Evolutionary conservation across 495 filamentous ascomycete species (phyloP), one percentile per base, ranked within the genome.

Genomic region (Penicillium flavigenum): DNA sequence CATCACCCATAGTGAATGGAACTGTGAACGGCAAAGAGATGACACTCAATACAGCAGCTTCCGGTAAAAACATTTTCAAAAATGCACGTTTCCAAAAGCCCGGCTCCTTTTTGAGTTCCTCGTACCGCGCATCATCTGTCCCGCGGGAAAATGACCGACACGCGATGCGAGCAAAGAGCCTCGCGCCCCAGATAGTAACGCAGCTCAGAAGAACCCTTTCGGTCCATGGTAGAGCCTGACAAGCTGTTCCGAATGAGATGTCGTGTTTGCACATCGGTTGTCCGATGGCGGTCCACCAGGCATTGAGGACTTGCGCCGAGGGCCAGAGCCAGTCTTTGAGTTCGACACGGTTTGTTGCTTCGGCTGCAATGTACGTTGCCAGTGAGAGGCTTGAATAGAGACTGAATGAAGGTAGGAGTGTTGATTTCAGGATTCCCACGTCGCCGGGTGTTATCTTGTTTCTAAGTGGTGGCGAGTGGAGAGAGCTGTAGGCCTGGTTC

Each of bases 271-370:
- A 61, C 16, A 81, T 66, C 1, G 68, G 73, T 19, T 68, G 70
- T 36, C 82, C 80, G 48, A 85, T 60, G 39, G 83, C 79, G 51
- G 71, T 78, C 80, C 80, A 82, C 82, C 82, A 86, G 6, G 78
- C 82, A 63, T 83, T 84, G 55, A 72, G 55, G 27, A 84, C 76
- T 62, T 79, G 81, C 19, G 66, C 76, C 3, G 72, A 64, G 0
- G 81, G 79, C 83, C 83, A 86, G 27, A 79, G 62, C 73, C 77
- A 80, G 62, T 86, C 82, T 63, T 86, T 86, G 26, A 77, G 66
- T 26, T 85, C 83, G 31, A 79, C 74, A 17, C 74, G 72, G 68
- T 81, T 58, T 4, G 78, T 81, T 41, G 72, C 63, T 14, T 78
- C 68, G 2, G 77, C 78, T 44, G 73, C 64, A 8, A 68, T 64